Conservation (phyloP, 2,329 filamentous ascomycete species). For the Rhynchosporium secalis region DNA sequence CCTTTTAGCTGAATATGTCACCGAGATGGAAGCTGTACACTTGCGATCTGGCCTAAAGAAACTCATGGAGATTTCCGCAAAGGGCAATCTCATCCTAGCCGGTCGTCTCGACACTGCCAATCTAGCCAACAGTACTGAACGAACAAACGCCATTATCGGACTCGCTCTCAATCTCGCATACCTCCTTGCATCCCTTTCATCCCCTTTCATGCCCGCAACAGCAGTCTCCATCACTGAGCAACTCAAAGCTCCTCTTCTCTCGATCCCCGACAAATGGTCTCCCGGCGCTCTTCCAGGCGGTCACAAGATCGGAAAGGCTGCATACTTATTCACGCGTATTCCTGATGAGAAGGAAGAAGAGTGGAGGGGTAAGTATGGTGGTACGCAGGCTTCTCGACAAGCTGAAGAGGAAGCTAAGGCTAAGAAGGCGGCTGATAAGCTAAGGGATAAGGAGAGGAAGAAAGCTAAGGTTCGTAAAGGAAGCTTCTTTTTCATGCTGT, state of each 20-base stretch:
- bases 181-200: slow-evolving; percentile 74
- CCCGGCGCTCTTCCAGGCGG: slow-evolving; percentile 64
- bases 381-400: slow-evolving; percentile 63
- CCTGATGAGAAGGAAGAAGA: slow-evolving; percentile 78
- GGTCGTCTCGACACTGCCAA: slow-evolving; percentile 47
- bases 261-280: slow-evolving; percentile 68
- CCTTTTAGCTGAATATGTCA: slow-evolving; percentile 65
- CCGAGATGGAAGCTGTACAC: slow-evolving; percentile 69
- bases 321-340: slow-evolving; percentile 80
- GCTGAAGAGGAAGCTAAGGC: slow-evolving; percentile 66
- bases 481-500: not conserved
- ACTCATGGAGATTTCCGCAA: slow-evolving; percentile 65
- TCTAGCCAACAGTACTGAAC: slow-evolving; percentile 41
- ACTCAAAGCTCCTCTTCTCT: slow-evolving; percentile 58
- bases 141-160: slow-evolving; percentile 55
- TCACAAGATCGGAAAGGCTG: slow-evolving; percentile 78
- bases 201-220: slow-evolving; percentile 84
- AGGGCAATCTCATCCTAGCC: slow-evolving; percentile 59
- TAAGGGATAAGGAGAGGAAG: slow-evolving; percentile 47
- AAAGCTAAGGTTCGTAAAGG: slow-evolving; percentile 43
- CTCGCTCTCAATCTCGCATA: slow-evolving; percentile 82
- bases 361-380: slow-evolving; percentile 76
- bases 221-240: slow-evolving; percentile 74
- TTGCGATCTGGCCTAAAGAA: slow-evolving; percentile 66
- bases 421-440: slow-evolving; percentile 42